Evolutionary conservation across 805 yeast genomes (phyloP).

Genomic region (Candida saitoana): DNA sequence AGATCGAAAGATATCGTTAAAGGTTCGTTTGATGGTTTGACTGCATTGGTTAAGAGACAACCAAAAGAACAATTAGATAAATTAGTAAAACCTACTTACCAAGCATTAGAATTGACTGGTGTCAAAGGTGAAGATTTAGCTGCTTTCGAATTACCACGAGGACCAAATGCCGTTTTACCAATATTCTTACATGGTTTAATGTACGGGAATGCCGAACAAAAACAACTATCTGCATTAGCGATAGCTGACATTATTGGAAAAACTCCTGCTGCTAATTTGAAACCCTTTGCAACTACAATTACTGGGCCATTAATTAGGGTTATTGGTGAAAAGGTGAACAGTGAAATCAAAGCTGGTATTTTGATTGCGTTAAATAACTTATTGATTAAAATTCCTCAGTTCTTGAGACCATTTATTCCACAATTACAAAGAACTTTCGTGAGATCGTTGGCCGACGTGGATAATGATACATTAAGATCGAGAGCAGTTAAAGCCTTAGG

Average conservation of each 20-base stretch:
- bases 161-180: slow-evolving; percentile 86
- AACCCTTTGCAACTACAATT: slow-evolving; percentile 85
- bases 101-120: slow-evolving; percentile 65
- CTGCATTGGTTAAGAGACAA: slow-evolving; percentile 64
- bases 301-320: slow-evolving; percentile 98
- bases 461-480: slow-evolving; percentile 66
- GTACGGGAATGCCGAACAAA: slow-evolving; percentile 83
- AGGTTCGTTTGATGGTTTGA: slow-evolving; percentile 61
- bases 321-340: slow-evolving; percentile 88
- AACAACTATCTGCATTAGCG: slow-evolving; percentile 83
- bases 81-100: slow-evolving; percentile 76
- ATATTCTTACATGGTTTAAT: slow-evolving; percentile 90
- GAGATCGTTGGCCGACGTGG: slow-evolving; percentile 76
- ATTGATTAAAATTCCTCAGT: slow-evolving; percentile 80
- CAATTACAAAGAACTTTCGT: slow-evolving; percentile 97
- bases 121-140: slow-evolving; percentile 60
- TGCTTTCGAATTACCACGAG: slow-evolving; percentile 73
- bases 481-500: slow-evolving; percentile 91
- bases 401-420: slow-evolving; percentile 92
- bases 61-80: slow-evolving; percentile 73
- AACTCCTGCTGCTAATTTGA: slow-evolving; percentile 77
- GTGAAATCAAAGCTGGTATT: slow-evolving; percentile 94
- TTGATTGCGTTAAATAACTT: slow-evolving; percentile 76
- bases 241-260: slow-evolving; percentile 82
- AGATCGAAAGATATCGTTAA: slow-evolving; percentile 56